These are phyloP conservation scores for Penicillium sp. DNA, from an alignment of 2,329 filamentous ascomycete genomes.

Conservation along the genomic window DNA sequence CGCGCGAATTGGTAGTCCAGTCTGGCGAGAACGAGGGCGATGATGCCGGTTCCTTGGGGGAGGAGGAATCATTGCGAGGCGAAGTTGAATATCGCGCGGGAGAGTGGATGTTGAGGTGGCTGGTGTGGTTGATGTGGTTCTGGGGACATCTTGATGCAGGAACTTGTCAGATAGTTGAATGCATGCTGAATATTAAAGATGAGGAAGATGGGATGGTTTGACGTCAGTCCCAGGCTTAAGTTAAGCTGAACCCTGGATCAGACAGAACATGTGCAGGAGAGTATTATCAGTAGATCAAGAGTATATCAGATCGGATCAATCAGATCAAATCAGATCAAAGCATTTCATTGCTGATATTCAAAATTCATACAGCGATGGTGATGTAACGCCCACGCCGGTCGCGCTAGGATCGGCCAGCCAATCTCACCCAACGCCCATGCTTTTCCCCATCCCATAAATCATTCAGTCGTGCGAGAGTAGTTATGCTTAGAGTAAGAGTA, in stretches of 20 bases:
- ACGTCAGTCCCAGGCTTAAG: neutral
- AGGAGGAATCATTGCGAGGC: conserved; percentile 44
- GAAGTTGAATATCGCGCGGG: conserved; percentile 37
- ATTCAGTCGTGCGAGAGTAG: too few relatives aligned
- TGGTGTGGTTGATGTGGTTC: neutral
- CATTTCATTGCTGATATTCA: too few relatives aligned
- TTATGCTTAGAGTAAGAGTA: too few relatives aligned
- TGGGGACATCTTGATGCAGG: neutral
- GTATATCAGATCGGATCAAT: neutral
- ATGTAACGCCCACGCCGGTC: too few relatives aligned
- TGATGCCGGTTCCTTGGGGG: conserved; percentile 44
- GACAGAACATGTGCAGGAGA: neutral
- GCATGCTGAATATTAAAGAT: too few relatives aligned
- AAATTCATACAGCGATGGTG: too few relatives aligned
- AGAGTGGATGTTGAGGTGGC: conserved; percentile 12
- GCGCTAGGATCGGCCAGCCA: too few relatives aligned
- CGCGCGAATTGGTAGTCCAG: conserved; percentile 48
- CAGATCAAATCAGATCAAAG: too few relatives aligned
- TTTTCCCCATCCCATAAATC: too few relatives aligned
- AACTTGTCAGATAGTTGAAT: too few relatives aligned
- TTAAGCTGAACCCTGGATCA: neutral
- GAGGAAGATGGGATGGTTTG: neutral
- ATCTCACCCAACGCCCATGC: too few relatives aligned
- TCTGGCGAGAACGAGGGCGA: conserved; percentile 41
- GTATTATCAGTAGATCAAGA: neutral